Evolutionary conservation across 306 rosid species (phyloP).

Genomic region (Rubus idaeus): DNA sequence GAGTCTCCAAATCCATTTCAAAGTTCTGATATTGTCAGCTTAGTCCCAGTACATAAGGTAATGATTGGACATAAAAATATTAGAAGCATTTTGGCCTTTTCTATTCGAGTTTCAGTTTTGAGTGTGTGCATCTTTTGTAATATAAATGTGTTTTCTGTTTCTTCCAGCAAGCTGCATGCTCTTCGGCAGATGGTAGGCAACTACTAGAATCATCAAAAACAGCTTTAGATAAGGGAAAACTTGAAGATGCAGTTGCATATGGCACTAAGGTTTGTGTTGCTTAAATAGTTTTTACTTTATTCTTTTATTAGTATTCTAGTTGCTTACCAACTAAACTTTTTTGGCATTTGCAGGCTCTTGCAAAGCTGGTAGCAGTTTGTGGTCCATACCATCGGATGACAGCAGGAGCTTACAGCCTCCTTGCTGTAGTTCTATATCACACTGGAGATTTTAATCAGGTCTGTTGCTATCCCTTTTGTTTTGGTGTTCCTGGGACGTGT

Average conservation of each 20-base stretch:
- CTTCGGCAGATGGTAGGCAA: conserved; percentile 98
- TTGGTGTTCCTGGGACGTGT: conserved; percentile 31
- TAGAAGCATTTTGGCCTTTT: conserved; percentile 16
- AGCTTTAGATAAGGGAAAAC: conserved; percentile 97
- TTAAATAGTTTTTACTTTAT: conserved; percentile 14
- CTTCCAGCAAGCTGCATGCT: conserved; percentile 98
- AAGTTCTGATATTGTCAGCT: conserved; percentile 77
- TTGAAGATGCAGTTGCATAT: conserved; percentile 92
- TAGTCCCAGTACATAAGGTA: conserved; percentile 97
- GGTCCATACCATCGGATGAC: conserved; percentile 99
- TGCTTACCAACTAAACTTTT: conserved; percentile 27
- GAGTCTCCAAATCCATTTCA: conserved; percentile 81
- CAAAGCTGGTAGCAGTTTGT: conserved; percentile 93
- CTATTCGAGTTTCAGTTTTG: conserved; percentile 11
- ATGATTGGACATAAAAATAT: conserved; percentile 23
- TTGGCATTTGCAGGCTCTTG: conserved; percentile 72
- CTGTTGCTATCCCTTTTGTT: conserved; percentile 25
- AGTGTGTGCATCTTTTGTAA: conserved; percentile 25
- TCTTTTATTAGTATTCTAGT: not conserved
- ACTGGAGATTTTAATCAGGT: conserved; percentile 99
- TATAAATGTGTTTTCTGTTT: conserved; percentile 25
- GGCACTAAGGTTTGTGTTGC: conserved; percentile 76
- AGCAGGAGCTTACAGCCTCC: conserved; percentile 98
- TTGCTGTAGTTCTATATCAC: conserved; percentile 96
- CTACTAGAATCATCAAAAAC: conserved; percentile 96